phyloP scores from a whole-genome alignment of 768 basidiomycete genomes.

The Boletus subcaerulescens region DNA sequence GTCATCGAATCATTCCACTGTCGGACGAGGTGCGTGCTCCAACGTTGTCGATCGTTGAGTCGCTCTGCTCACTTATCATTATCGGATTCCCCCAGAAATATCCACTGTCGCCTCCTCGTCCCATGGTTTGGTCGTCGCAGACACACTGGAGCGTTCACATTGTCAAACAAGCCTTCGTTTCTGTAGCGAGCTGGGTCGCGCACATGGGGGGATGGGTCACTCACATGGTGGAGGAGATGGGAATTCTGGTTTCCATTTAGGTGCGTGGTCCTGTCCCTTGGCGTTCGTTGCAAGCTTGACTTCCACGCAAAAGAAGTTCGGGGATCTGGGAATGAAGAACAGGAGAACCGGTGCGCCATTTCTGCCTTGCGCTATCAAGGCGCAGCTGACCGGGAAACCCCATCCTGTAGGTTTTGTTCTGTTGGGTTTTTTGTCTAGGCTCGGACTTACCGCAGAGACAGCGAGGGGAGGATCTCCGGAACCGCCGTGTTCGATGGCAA shows the following conservation, averaged over 20 bases:
- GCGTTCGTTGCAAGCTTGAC: slow-evolving; percentile 8
- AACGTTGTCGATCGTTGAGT: no score
- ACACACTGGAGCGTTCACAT: slow-evolving; percentile 82
- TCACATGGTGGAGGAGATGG: slow-evolving; percentile 80
- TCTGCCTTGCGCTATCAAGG: slow-evolving; percentile 70
- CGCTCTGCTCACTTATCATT: no score
- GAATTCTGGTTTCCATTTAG: slow-evolving; percentile 81
- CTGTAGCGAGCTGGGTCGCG: slow-evolving; percentile 75
- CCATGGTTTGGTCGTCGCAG: slow-evolving; percentile 71
- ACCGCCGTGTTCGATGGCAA: slow-evolving; percentile 17
- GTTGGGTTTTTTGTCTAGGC: neutral
- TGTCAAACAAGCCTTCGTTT: slow-evolving; percentile 71
- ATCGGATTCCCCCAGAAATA: slow-evolving; percentile 53
- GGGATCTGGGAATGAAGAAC: slow-evolving; percentile 76
- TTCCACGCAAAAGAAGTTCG: slow-evolving; percentile 61
- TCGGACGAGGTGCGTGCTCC: no score
- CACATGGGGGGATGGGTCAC: slow-evolving; percentile 94
- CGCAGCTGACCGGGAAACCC: slow-evolving; percentile 72
- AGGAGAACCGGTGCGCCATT: slow-evolving; percentile 59
- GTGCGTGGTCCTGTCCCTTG: slow-evolving; percentile 43
- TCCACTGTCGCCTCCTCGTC: slow-evolving; percentile 64
- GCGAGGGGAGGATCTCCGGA: slow-evolving; percentile 58
- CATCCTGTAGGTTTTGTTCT: slow-evolving; percentile 58
- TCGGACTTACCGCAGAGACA: slow-evolving; percentile 33
- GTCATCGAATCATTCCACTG: no score